Percentiles rank a stretch among this genome's conserved stretches.
Conservation (phyloP, 345 rosid genomes). For the Xanthoceras sorbifolium region DNA sequence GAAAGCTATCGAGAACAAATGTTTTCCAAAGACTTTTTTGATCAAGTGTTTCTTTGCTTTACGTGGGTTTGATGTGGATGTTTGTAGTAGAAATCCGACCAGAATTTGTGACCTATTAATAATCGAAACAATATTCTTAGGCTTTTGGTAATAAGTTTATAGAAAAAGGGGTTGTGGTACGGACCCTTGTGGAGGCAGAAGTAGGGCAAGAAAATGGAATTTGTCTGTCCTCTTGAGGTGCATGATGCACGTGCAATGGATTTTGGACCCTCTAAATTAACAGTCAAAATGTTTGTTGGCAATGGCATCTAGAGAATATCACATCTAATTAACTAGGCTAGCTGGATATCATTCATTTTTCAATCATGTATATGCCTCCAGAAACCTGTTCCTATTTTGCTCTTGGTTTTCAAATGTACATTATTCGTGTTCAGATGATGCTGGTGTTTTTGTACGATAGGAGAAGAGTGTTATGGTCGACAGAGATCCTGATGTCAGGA, state of each 20-base stretch:
- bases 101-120: not conserved
- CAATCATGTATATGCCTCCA: slow-evolving; percentile 24
- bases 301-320: slow-evolving; percentile 30
- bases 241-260: slow-evolving; percentile 45
- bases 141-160: slow-evolving; percentile 16
- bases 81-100: slow-evolving; percentile 38
- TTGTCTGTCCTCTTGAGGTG: slow-evolving; percentile 10
- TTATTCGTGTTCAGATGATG: not conserved
- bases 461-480: not conserved
- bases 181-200: not conserved
- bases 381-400: not conserved
- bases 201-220: slow-evolving; percentile 21
- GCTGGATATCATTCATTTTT: slow-evolving; percentile 42
- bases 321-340: slow-evolving; percentile 30
- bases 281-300: slow-evolving; percentile 26
- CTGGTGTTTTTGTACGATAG: not conserved
- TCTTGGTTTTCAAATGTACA: not conserved
- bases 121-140: slow-evolving; percentile 20
- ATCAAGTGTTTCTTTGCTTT: not conserved
- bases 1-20: slow-evolving; percentile 1
- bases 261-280: slow-evolving; percentile 20
- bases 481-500: not conserved
- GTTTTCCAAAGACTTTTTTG: slow-evolving; percentile 1
- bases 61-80: slow-evolving; percentile 40
- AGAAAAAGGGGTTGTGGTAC: not conserved